phyloP scores from a whole-genome alignment of 1,139 yeast genomes.

The Suhomyces choctaworum region DNA sequence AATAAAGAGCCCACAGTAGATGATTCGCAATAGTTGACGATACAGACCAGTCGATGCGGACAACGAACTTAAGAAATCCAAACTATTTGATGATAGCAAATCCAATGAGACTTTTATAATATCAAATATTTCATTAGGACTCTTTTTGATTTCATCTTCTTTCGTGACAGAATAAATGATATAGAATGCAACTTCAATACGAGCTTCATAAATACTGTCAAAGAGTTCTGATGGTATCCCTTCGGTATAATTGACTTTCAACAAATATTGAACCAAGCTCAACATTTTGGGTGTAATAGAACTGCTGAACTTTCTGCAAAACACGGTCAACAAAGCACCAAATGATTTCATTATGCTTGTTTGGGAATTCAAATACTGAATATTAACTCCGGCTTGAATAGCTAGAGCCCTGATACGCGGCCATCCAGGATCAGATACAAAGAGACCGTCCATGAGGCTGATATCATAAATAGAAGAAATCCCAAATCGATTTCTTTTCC shows the following conservation, averaged over 20 bases:
- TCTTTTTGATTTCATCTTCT: slow-evolving; percentile 24
- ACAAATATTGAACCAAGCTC: slow-evolving; percentile 48
- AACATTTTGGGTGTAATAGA: slow-evolving; percentile 38
- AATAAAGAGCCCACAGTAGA: slow-evolving; percentile 50
- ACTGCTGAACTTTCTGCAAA: slow-evolving; percentile 43
- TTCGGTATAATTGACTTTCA: slow-evolving; percentile 53
- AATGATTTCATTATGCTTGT: slow-evolving; percentile 68
- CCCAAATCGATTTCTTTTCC: slow-evolving; percentile 52
- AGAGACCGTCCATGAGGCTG: slow-evolving; percentile 60
- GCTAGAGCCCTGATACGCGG: slow-evolving; percentile 49
- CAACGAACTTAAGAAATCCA: slow-evolving; percentile 46
- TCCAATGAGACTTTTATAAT: slow-evolving; percentile 43
- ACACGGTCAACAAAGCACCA: slow-evolving; percentile 75
- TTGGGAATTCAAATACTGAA: slow-evolving; percentile 69
- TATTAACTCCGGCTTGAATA: slow-evolving; percentile 58
- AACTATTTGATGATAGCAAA: slow-evolving; percentile 46
- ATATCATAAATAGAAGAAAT: slow-evolving; percentile 59
- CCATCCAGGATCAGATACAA: slow-evolving; percentile 54
- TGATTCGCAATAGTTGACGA: slow-evolving; percentile 60
- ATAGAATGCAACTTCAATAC: slow-evolving; percentile 71
- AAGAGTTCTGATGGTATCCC: slow-evolving; percentile 53
- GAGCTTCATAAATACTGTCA: slow-evolving; percentile 54
- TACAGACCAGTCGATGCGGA: slow-evolving; percentile 45
- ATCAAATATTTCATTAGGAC: slow-evolving; percentile 33
- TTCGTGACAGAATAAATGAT: slow-evolving; percentile 51